Evolutionary conservation across 306 rosid species (phyloP).

Genomic region (Trichosanthes cucumerina): DNA sequence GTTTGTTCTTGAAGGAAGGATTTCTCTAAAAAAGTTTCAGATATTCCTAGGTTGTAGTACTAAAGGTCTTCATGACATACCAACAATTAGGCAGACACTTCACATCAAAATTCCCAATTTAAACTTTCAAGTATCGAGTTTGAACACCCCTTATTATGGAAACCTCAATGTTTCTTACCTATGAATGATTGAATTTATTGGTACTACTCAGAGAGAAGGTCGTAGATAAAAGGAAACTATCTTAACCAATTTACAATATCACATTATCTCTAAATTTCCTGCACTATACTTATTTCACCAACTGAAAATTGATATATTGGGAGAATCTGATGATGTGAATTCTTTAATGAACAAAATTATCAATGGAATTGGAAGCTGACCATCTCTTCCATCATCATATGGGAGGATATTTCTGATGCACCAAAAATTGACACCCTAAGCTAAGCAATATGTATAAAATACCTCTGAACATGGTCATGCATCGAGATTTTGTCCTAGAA

Average conservation of each 20-base stretch:
- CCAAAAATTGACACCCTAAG: background rate
- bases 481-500: background rate
- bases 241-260: background rate
- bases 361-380: background rate
- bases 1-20: background rate
- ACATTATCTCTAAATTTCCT: background rate
- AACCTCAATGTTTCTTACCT: background rate
- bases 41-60: background rate
- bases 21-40: background rate
- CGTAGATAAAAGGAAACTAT: background rate
- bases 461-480: background rate
- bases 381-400: background rate
- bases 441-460: background rate
- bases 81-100: slow-evolving; percentile 1
- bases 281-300: background rate
- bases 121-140: slow-evolving; percentile 1
- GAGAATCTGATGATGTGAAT: background rate
- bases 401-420: background rate
- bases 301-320: background rate
- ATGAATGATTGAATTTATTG: background rate
- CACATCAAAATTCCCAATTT: background rate
- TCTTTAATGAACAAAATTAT: background rate
- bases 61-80: background rate
- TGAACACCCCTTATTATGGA: background rate
- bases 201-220: background rate